phyloP scores from a whole-genome alignment of 805 yeast genomes.

The Komagataella kurtzmanii region DNA sequence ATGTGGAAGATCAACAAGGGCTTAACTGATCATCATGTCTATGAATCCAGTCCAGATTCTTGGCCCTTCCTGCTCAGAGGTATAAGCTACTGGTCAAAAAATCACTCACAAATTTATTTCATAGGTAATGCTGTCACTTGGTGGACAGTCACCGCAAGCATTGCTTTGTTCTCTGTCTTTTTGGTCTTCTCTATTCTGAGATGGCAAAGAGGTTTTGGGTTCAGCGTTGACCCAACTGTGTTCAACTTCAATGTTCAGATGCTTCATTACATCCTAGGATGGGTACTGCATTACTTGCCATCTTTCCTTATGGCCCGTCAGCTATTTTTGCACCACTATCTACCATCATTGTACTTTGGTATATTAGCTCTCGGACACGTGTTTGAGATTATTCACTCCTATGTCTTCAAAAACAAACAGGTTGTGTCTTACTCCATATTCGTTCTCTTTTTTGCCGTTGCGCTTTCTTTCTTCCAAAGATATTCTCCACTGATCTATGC shows the following conservation, averaged over 20 bases:
- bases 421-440: constrained; percentile 30
- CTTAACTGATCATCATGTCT: constrained; percentile 54
- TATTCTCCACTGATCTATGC: constrained; percentile 74
- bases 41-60: constrained; percentile 56
- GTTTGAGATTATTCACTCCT: constrained; percentile 17
- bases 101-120: constrained; percentile 46
- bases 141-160: constrained; percentile 55
- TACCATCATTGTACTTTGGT: constrained; percentile 36
- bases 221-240: constrained; percentile 37
- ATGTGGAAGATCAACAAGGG: constrained; percentile 75
- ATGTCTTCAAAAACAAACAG: constrained; percentile 22
- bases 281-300: constrained; percentile 45
- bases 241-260: constrained; percentile 54
- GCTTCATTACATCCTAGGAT: constrained; percentile 51
- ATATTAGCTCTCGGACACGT: constrained; percentile 29
- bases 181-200: constrained; percentile 31
- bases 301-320: constrained; percentile 27
- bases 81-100: constrained; percentile 65
- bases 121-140: constrained; percentile 71
- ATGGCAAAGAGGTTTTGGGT: constrained; percentile 45
- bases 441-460: constrained; percentile 30
- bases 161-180: constrained; percentile 36
- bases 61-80: constrained; percentile 75
- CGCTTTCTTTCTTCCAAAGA: constrained; percentile 40
- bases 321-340: constrained; percentile 30